A percentile compares a stretch with the other conserved stretches of the same genome.
These are phyloP conservation scores for Notholithocarpus densiflorus DNA, from an alignment of 306 rosid genomes.

Conservation along the genomic window DNA sequence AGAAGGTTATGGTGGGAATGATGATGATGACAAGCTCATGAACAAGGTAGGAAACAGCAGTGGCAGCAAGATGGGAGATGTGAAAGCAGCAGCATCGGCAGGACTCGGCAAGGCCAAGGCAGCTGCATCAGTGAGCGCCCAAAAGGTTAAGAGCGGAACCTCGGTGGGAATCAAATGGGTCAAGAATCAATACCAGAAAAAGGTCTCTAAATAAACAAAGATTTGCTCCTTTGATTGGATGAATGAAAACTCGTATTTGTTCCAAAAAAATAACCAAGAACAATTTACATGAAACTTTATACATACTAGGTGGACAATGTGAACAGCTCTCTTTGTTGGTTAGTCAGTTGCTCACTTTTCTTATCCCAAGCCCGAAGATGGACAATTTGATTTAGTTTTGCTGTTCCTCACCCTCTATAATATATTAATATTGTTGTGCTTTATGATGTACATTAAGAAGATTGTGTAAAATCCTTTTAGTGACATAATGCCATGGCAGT, in stretches of 20 bases:
- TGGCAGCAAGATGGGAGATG: conserved; percentile 52
- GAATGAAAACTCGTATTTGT: background rate
- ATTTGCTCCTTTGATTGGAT: background rate
- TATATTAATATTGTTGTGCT: background rate
- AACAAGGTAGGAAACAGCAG: conserved; percentile 39
- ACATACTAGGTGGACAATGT: too few species aligned
- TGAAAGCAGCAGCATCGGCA: conserved; percentile 48
- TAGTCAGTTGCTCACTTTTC: background rate
- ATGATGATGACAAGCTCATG: conserved; percentile 16
- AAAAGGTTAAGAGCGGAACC: conserved; percentile 52
- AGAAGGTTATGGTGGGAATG: conserved; percentile 31
- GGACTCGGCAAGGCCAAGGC: conserved; percentile 36
- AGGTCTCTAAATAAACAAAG: conserved; percentile 39
- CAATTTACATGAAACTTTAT: too few species aligned
- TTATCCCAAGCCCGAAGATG: background rate
- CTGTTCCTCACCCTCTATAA: too few species aligned
- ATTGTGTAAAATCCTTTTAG: background rate
- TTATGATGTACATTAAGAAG: background rate
- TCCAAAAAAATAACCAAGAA: background rate
- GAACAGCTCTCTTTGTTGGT: too few species aligned
- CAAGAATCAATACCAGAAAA: conserved; percentile 61
- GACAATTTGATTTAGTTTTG: too few species aligned
- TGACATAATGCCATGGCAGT: background rate
- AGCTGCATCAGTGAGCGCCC: conserved; percentile 30
- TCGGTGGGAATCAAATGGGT: conserved; percentile 71